These are phyloP conservation scores for Nitzschia sp. DNA, from an alignment of 108 stramenopile genomes.

Conservation along the genomic window DNA sequence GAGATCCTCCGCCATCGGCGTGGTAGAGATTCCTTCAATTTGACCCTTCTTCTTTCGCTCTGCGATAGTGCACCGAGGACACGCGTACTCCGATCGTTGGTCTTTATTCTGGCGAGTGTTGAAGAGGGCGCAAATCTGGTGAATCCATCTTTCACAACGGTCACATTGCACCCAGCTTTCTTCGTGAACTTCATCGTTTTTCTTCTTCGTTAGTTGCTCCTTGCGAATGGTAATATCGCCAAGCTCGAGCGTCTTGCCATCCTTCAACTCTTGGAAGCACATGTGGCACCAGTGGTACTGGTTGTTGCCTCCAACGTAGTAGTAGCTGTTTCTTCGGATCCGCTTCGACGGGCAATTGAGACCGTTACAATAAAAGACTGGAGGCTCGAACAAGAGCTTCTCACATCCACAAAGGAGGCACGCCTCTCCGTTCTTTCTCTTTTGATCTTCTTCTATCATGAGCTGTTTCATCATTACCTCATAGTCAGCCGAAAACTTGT, in stretches of 20 bases:
- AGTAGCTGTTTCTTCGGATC: slow-evolving; percentile 94
- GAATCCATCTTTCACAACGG: slow-evolving; percentile 95
- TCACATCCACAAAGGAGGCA: slow-evolving; percentile 94
- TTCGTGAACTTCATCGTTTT: slow-evolving; percentile 92
- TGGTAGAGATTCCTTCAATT: slow-evolving; percentile 67
- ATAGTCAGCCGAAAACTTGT: slow-evolving; percentile 75
- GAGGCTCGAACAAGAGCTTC: slow-evolving; percentile 95
- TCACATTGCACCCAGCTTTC: slow-evolving; percentile 98
- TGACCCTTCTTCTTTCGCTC: slow-evolving; percentile 76
- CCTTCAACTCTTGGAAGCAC: slow-evolving; percentile 93
- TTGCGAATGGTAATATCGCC: slow-evolving; percentile 88
- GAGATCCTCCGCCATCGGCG: slow-evolving; percentile 90
- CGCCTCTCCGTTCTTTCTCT: slow-evolving; percentile 92
- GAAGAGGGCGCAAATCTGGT: slow-evolving; percentile 99
- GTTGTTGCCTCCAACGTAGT: slow-evolving; percentile 93
- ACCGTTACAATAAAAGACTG: slow-evolving; percentile 98
- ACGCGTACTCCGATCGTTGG: slow-evolving; percentile 85
- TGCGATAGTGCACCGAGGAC: slow-evolving; percentile 84
- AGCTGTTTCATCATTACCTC: slow-evolving; percentile 69
- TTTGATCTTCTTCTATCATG: slow-evolving; percentile 84
- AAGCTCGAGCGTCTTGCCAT: slow-evolving; percentile 80
- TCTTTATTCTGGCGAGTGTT: slow-evolving; percentile 95
- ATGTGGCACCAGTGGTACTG: slow-evolving; percentile 95
- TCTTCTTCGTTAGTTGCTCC: slow-evolving; percentile 91
- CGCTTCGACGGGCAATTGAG: slow-evolving; percentile 89